These are phyloP conservation scores for Rhizopus stolonifer DNA, from an alignment of 371 early-diverging fungal genomes.

Conservation along the genomic window DNA sequence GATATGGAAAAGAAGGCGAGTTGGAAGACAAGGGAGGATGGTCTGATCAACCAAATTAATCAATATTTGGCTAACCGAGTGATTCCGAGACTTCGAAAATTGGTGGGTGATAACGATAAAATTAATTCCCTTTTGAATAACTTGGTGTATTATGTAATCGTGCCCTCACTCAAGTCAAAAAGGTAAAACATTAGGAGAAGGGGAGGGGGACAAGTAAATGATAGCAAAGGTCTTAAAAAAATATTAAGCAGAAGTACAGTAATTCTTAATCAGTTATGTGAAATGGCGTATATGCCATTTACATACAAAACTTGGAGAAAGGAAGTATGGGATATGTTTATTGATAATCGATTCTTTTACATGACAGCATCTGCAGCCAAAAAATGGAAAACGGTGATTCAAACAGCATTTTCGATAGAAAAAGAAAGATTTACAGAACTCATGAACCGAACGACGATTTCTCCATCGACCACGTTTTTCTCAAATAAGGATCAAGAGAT, in stretches of 20 bases:
- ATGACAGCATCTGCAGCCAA: constrained; percentile 51
- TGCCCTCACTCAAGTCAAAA: constrained; percentile 66
- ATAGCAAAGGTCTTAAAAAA: no score
- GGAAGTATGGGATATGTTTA: constrained; percentile 80
- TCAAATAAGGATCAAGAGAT: constrained; percentile 83
- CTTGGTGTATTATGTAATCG: constrained; percentile 79
- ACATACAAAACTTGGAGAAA: constrained; percentile 74
- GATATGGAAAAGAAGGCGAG: constrained; percentile 50
- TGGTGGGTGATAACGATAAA: constrained; percentile 75
- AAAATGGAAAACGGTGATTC: constrained; percentile 71
- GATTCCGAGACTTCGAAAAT: constrained; percentile 65
- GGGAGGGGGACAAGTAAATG: no score
- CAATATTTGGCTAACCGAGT: constrained; percentile 56
- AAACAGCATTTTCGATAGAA: constrained; percentile 66
- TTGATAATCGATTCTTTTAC: constrained; percentile 72
- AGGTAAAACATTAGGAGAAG: constrained; percentile 35
- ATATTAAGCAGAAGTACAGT: constrained; percentile 37
- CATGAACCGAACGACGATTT: constrained; percentile 71
- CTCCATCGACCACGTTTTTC: constrained; percentile 74
- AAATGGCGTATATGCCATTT: constrained; percentile 64
- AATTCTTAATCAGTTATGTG: constrained; percentile 49
- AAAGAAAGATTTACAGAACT: constrained; percentile 74
- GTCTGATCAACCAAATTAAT: constrained; percentile 50
- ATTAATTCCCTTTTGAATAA: constrained; percentile 66
- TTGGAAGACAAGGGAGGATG: constrained; percentile 51